Evolutionary conservation across 208 protist species (phyloP).

Genomic region (Leishmania guyanensis): DNA sequence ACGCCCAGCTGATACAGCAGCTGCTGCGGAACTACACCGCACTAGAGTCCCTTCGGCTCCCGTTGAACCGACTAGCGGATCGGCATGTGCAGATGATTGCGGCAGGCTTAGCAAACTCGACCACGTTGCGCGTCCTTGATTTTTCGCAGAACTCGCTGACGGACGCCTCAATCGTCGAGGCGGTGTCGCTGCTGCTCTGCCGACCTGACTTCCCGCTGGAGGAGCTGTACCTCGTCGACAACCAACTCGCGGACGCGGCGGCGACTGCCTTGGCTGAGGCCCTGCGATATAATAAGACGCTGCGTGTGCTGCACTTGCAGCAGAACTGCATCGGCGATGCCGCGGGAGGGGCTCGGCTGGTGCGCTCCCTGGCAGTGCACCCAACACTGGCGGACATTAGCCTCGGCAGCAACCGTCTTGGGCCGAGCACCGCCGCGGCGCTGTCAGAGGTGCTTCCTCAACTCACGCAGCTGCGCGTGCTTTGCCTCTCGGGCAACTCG

Average conservation of each 20-base stretch:
- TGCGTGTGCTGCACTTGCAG: constrained; percentile 71
- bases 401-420: constrained; percentile 79
- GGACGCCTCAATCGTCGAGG: constrained; percentile 57
- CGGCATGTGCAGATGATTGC: constrained; percentile 58
- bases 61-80: constrained; percentile 66
- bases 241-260: constrained; percentile 62
- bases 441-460: constrained; percentile 61
- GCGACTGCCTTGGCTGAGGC: constrained; percentile 67
- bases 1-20: constrained; percentile 58
- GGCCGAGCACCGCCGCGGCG: constrained; percentile 36
- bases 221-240: constrained; percentile 83
- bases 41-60: constrained; percentile 64
- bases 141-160: constrained; percentile 84
- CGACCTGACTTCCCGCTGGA: constrained; percentile 64
- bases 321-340: constrained; percentile 84
- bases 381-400: constrained; percentile 60
- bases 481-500: constrained; percentile 77
- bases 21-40: constrained; percentile 55
- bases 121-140: constrained; percentile 74
- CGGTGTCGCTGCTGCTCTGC: constrained; percentile 71
- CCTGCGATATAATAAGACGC: constrained; percentile 73
- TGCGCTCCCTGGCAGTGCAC: constrained; percentile 53
- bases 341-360: constrained; percentile 57
- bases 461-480: constrained; percentile 43
- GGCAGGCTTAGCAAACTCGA: constrained; percentile 62